phyloP scores from a whole-genome alignment of 257 asterid genomes.

The Scutellaria galericulata region DNA sequence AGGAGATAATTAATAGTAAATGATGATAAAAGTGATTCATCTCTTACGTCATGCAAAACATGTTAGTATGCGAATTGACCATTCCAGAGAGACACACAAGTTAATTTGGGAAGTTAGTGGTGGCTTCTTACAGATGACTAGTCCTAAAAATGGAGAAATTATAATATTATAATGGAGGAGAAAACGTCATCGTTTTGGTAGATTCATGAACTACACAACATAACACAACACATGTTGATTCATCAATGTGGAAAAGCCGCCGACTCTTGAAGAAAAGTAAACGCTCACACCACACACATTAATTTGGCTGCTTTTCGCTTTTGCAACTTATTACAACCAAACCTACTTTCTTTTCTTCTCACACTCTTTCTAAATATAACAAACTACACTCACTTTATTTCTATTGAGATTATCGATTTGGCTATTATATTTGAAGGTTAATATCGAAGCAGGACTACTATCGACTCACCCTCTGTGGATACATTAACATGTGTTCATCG shows the following conservation, averaged over 20 bases:
- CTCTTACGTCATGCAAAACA: conserved; percentile 6
- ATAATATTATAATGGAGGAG: not conserved
- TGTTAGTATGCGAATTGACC: not conserved
- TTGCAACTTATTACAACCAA: no score
- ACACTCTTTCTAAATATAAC: no score
- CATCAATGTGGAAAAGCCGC: conserved; percentile 6
- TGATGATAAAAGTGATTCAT: not conserved
- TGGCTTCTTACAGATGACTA: not conserved
- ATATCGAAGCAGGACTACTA: no score
- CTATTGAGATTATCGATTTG: no score
- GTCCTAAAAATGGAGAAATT: not conserved
- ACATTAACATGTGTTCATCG: no score
- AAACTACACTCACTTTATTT: no score
- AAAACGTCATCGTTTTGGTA: not conserved
- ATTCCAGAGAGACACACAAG: not conserved
- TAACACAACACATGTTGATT: not conserved
- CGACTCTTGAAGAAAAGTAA: conserved; percentile 22
- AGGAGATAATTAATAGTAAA: not conserved
- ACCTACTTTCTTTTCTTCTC: no score
- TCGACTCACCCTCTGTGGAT: no score
- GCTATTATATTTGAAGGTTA: no score
- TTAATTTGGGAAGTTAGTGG: not conserved
- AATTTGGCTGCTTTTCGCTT: no score
- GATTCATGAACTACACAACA: not conserved
- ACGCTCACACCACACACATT: not conserved